Percentiles rank a stretch among this genome's conserved stretches.
phyloP scores from a whole-genome alignment of 495 filamentous ascomycete species.

The Hamigera avellanea region DNA sequence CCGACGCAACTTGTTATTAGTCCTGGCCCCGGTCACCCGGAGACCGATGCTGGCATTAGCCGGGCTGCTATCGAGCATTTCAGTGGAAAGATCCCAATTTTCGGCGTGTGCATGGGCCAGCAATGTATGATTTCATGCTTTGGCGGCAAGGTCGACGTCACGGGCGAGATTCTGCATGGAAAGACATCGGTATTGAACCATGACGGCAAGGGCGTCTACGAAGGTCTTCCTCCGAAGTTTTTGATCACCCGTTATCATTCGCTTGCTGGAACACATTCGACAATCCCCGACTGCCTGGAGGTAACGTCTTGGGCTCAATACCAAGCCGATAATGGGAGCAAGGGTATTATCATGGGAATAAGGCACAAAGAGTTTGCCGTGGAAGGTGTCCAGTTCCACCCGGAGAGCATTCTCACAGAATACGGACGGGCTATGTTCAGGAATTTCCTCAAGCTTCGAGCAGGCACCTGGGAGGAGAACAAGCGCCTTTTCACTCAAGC shows the following conservation, averaged over 20 bases:
- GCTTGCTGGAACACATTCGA: slow-evolving; percentile 82
- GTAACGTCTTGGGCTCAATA: slow-evolving; percentile 80
- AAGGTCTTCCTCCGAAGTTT: slow-evolving; percentile 60
- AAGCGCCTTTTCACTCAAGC: slow-evolving; percentile 24
- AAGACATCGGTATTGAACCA: slow-evolving; percentile 88
- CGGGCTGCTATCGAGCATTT: slow-evolving; percentile 85
- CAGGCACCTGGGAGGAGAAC: slow-evolving; percentile 85
- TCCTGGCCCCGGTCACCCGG: slow-evolving; percentile 87
- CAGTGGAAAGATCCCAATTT: slow-evolving; percentile 89
- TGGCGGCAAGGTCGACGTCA: slow-evolving; percentile 82
- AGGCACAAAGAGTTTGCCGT: slow-evolving; percentile 82
- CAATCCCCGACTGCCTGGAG: slow-evolving; percentile 77
- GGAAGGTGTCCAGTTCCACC: slow-evolving; percentile 96
- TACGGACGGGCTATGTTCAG: slow-evolving; percentile 80
- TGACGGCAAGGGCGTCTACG: slow-evolving; percentile 80
- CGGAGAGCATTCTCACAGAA: slow-evolving; percentile 89
- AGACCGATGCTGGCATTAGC: slow-evolving; percentile 82
- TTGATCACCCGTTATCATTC: slow-evolving; percentile 95
- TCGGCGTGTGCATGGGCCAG: slow-evolving; percentile 98
- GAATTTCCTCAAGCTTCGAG: slow-evolving; percentile 79
- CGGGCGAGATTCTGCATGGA: slow-evolving; percentile 92
- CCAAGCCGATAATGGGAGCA: slow-evolving; percentile 44
- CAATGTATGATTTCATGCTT: slow-evolving; percentile 93
- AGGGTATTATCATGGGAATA: slow-evolving; percentile 90
- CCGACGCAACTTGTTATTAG: slow-evolving; percentile 93